phyloP scores from a whole-genome alignment of 2,329 filamentous ascomycete genomes.

The Penicillium sp. region DNA sequence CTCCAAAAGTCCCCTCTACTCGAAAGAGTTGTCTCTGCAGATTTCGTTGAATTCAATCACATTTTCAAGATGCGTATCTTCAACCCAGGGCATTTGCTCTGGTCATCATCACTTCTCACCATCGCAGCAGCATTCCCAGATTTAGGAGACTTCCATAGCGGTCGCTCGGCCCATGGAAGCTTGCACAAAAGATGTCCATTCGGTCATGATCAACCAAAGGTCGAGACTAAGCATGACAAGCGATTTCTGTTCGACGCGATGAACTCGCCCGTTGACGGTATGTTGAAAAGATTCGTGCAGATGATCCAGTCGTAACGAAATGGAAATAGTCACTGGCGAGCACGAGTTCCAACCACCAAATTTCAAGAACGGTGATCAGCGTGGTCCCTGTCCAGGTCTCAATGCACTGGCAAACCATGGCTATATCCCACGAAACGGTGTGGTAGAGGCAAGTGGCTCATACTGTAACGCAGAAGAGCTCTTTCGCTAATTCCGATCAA shows the following conservation, averaged over 20 bases:
- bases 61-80: constrained; percentile 12
- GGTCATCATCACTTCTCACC: constrained; percentile 8
- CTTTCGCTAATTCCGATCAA: constrained; percentile 11
- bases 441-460: constrained; percentile 26
- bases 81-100: constrained; percentile 6
- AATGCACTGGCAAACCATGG: constrained; percentile 45
- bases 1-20: too few species aligned
- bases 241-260: constrained; percentile 23
- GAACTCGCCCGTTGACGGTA: constrained; percentile 28
- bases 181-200: constrained; percentile 21
- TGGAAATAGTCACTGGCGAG: constrained; percentile 29
- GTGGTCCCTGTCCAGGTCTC: constrained; percentile 41
- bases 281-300: not conserved
- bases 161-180: constrained; percentile 1
- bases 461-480: rapidly evolving
- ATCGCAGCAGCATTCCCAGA: constrained; percentile 11
- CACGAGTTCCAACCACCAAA: constrained; percentile 35
- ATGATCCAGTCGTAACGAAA: not conserved
- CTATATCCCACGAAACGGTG: constrained; percentile 42
- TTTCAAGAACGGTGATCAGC: constrained; percentile 34
- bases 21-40: too few species aligned
- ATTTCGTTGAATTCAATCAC: too few species aligned
- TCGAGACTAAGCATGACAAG: constrained; percentile 15
- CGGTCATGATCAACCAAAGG: constrained; percentile 10
- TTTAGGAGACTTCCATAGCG: constrained; percentile 3